Evolutionary conservation across 768 basidiomycete genomes (phyloP), one percentile per base, ranked within the genome.

Genomic region (Steccherinum ochraceum): DNA sequence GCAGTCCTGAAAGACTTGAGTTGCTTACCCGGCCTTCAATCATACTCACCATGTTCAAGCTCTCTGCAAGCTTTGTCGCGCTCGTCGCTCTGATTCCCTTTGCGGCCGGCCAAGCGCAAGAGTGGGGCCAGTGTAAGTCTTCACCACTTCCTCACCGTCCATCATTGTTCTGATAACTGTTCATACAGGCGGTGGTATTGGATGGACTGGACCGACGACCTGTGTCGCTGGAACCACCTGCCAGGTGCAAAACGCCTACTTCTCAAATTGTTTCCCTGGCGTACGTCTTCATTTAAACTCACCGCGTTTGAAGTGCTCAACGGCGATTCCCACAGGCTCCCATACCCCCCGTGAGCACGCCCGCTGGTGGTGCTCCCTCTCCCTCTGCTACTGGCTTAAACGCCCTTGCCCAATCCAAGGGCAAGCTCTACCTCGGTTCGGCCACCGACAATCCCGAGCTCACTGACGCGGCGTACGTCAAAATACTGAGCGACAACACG

Each of bases 361-460:
- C n/a, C n/a, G n/a, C n/a, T n/a, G n/a, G n/a, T n/a, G n/a, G n/a
- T n/a, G n/a, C n/a, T n/a, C n/a, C n/a, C n/a, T n/a, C n/a, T n/a
- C n/a, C n/a, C n/a, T n/a, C n/a, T n/a, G n/a, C n/a, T n/a, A n/a
- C n/a, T n/a, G n/a, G n/a, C 35, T n/a, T 39, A n/a, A 39, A 39
- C n/a, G 35, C 35, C 35, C 11, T 67, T 4, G 75, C 74, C 4
- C 66, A 66, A 50, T 64, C 69, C n/a, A 69, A 70, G 5, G 73
- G 74, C 24, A 75, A 76, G 61, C 61, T 65, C 24, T 77, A 77
- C 65, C 77, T 77, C 52, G 76, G 77, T 12, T 67, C 72, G 26
- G 77, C 77, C 20, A 77, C 75, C 1, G 75, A 77, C 62, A 75
- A 75, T 56, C 56, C 61, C 47, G 75, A 77, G 58, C 66, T 77